phyloP scores from a whole-genome alignment of 2,329 filamentous ascomycete species.

The Ophiosphaerella korrae region DNA sequence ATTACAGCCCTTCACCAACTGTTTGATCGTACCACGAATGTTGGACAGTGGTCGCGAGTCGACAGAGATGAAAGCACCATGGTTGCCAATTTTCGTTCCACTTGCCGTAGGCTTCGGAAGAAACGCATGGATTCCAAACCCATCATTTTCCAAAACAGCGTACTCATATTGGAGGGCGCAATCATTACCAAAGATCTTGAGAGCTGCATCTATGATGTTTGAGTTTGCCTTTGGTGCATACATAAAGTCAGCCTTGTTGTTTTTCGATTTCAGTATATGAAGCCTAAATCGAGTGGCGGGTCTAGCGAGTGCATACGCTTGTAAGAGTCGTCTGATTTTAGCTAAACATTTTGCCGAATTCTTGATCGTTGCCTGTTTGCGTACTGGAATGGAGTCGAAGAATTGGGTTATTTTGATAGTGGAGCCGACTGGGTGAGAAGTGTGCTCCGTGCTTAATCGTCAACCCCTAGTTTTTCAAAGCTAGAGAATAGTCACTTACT shows the following conservation, averaged over 20 bases:
- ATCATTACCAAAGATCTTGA: constrained; percentile 66
- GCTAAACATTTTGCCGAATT: constrained; percentile 61
- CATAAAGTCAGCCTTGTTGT: constrained; percentile 61
- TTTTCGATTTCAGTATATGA: constrained; percentile 61
- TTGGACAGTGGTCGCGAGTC: constrained; percentile 69
- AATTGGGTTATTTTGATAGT: constrained; percentile 66
- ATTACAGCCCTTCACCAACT: constrained; percentile 61
- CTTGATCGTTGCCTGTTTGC: constrained; percentile 63
- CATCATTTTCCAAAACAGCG: constrained; percentile 41
- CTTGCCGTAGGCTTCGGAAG: constrained; percentile 60
- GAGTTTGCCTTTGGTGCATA: constrained; percentile 63
- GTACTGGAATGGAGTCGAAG: constrained; percentile 66
- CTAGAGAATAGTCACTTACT: constrained; percentile 31
- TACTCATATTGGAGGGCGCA: constrained; percentile 61
- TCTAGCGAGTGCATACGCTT: constrained; percentile 69
- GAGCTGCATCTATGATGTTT: constrained; percentile 61
- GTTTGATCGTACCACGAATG: constrained; percentile 63
- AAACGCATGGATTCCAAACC: constrained; percentile 61
- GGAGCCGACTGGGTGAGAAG: constrained; percentile 69
- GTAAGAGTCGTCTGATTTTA: constrained; percentile 65
- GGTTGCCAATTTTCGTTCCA: constrained; percentile 45
- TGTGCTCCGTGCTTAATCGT: constrained; percentile 30
- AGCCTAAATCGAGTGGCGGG: constrained; percentile 66
- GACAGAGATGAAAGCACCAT: constrained; percentile 66
- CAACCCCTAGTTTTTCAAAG: background rate